A percentile compares a stretch with the other conserved stretches of the same genome.
Evolutionary conservation across 2,329 filamentous ascomycete genomes (phyloP).

Genomic region (Cercospora sojina): DNA sequence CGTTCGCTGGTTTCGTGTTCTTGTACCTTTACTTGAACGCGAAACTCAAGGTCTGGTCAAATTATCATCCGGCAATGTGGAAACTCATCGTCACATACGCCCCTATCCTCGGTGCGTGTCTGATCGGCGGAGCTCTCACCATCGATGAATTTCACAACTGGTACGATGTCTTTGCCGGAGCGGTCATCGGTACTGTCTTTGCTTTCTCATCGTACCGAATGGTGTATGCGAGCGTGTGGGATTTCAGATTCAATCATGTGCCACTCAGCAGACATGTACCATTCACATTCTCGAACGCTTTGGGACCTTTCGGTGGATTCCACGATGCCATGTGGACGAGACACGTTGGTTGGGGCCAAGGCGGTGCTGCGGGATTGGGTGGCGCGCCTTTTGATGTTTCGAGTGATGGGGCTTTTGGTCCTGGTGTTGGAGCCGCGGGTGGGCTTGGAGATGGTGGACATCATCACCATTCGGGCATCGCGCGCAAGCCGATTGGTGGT

Average conservation of each 20-base stretch:
- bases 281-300: conserved; percentile 45
- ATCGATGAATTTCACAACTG: conserved; percentile 74
- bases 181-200: conserved; percentile 63
- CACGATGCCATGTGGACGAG: conserved; percentile 11
- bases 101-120: conserved; percentile 64
- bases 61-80: conserved; percentile 73
- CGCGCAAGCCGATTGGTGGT: conserved; percentile 3
- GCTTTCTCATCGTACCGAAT: conserved; percentile 66
- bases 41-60: conserved; percentile 72
- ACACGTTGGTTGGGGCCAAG: conserved; percentile 9
- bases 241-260: conserved; percentile 67
- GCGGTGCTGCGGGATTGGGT: background rate
- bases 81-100: conserved; percentile 65
- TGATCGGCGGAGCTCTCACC: conserved; percentile 68
- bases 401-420: background rate
- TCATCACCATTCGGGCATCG: background rate
- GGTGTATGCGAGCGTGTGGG: conserved; percentile 67
- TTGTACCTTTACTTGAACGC: conserved; percentile 73
- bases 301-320: conserved; percentile 5
- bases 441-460: background rate
- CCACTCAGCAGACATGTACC: conserved; percentile 60
- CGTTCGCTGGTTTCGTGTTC: conserved; percentile 70
- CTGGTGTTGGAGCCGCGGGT: background rate
- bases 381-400: conserved; percentile 12
- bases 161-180: conserved; percentile 70